Conservation (phyloP, 352 stramenopile genomes). For the Phytopythium vexans region DNA sequence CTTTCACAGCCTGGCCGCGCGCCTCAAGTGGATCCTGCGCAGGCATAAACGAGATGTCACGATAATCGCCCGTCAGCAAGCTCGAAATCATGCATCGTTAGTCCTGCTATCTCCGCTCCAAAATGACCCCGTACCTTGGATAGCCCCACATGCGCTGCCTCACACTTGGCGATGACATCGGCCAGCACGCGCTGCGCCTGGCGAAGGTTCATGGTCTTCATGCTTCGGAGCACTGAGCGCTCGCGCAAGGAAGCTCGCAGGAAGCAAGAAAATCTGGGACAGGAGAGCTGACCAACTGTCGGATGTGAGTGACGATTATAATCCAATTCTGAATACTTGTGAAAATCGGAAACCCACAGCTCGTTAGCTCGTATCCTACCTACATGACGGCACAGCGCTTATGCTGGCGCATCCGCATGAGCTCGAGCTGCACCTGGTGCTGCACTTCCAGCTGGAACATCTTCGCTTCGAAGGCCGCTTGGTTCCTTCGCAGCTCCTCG, state of each 20-base stretch:
- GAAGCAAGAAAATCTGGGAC: slow-evolving; percentile 1
- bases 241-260: neutral
- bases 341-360: too few species aligned
- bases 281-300: neutral
- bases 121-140: slow-evolving; percentile 23
- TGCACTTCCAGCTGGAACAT: too few species aligned
- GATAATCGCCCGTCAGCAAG: neutral
- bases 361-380: too few species aligned
- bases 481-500: too few species aligned
- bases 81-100: neutral
- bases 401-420: too few species aligned
- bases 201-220: slow-evolving; percentile 48
- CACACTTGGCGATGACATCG: slow-evolving; percentile 57
- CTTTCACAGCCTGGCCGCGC: slow-evolving; percentile 31
- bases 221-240: neutral
- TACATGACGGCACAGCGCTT: too few species aligned
- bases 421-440: too few species aligned
- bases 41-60: neutral
- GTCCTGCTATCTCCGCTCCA: neutral
- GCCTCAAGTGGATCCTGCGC: slow-evolving; percentile 38
- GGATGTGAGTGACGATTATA: too few species aligned
- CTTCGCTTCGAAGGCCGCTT: too few species aligned
- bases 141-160: slow-evolving; percentile 55
- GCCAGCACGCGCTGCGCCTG: slow-evolving; percentile 59
- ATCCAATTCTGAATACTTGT: too few species aligned